Base-by-base conservation (phyloP, 2,329 filamentous ascomycete species). In the Phoma herbarum region DNA sequence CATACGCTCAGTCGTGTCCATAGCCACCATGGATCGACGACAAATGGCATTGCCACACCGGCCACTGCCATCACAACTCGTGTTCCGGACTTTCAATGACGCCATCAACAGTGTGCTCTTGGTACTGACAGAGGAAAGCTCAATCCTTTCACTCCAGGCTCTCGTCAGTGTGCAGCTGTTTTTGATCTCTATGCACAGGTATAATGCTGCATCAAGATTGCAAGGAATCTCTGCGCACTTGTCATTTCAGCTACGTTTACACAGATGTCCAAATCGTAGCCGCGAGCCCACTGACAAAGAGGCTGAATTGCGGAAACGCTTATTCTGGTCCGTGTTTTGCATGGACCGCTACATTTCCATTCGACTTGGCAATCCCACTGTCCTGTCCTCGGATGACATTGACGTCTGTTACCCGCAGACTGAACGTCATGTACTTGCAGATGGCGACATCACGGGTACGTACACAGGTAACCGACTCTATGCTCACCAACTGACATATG, bases 341-440 rank as follows among this genome's bases (percentile, higher is more conserved):
- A 65, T 70, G 25, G 68, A 70, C 50, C 57, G 66, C 45, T 68
- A 70, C 33, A 64, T 70, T 1, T 68, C 63, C 10, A 70, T 70
- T 42, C 58, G 68, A 10, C 48, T 70, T 20, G 66, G 68, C 9
- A 70, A 51, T 23, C 68, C 68, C 4, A 53, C 65, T 6, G 63
- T 64, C 2, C 61, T 70, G n/a, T 62, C 62, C 7, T 62, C 59
- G 3, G 64, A 68, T 9, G 66, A 70, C 37, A 47, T 61, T 4
- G 56, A 69, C 43, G 66, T 70, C 7, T 70, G 68, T 52, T 68
- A 64, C 43, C 66, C 64, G 23, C 65, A 70, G 39, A 48, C 49
- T 16, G 68, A 70, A 18, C 20, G 28, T 4, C 49, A 52, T 10
- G 14, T n/a, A 18, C 28, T 33, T 7, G 23, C 6, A 2, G 5